These are phyloP conservation scores for Nothophytophthora sp. DNA, from an alignment of 352 stramenopile species.

Conservation along the genomic window DNA sequence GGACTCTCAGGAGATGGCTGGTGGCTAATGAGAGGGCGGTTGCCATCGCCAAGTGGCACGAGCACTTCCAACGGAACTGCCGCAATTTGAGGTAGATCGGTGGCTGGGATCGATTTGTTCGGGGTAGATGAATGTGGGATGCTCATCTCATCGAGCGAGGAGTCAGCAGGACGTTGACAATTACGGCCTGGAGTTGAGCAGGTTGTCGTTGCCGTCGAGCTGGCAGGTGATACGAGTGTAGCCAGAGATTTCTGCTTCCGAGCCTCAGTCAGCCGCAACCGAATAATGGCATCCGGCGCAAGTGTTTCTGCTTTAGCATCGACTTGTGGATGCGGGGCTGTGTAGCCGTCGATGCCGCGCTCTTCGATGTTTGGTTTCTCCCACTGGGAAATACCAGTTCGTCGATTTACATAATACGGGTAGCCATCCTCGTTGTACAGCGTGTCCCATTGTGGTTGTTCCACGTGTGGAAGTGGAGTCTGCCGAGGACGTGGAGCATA, in stretches of 20 bases:
- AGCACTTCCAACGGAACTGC: not conserved
- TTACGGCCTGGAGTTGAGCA: constrained; percentile 8
- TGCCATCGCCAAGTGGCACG: not conserved
- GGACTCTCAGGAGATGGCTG: not conserved
- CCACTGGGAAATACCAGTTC: constrained; percentile 75
- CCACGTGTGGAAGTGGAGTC: not conserved
- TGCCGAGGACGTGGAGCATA: constrained; percentile 8
- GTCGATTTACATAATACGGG: constrained; percentile 75
- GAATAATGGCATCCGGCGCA: constrained; percentile 44
- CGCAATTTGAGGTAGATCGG: not conserved
- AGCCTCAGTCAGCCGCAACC: constrained; percentile 43
- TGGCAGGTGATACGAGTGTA: constrained; percentile 7
- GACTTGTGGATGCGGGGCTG: too few species aligned
- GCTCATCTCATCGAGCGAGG: too few species aligned
- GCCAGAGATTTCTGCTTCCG: constrained; percentile 33
- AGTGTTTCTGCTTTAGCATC: constrained; percentile 14
- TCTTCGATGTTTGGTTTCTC: constrained; percentile 44
- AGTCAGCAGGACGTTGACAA: constrained; percentile 1
- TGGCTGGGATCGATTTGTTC: not conserved
- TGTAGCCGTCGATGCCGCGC: not conserved
- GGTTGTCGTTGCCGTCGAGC: constrained; percentile 8
- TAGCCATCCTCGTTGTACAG: constrained; percentile 78
- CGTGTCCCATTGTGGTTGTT: constrained; percentile 53
- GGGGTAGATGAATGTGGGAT: constrained; percentile 1
- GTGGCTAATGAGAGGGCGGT: not conserved